Conservation (phyloP, 2,329 filamentous ascomycete species). For the Aureobasidium sp. region DNA sequence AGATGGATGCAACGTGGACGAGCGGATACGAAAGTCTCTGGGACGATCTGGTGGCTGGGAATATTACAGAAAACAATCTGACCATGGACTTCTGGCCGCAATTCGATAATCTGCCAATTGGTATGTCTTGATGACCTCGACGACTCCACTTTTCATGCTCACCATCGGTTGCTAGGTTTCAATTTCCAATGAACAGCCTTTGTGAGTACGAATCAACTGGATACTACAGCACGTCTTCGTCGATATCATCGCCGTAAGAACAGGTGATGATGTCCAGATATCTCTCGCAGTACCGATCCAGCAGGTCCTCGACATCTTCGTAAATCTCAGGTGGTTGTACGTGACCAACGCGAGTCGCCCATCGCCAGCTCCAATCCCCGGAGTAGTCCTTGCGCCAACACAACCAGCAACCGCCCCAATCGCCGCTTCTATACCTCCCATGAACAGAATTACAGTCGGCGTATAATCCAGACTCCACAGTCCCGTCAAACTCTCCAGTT, state of each 20-base stretch:
- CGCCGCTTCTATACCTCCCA: background rate
- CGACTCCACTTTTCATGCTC: too few species aligned
- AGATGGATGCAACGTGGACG: background rate
- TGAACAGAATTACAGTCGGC: background rate
- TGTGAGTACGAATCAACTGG: too few species aligned
- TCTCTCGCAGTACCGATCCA: too few species aligned
- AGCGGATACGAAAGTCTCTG: background rate
- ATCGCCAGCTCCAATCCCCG: background rate
- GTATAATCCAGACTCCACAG: background rate
- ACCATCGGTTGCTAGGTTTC: too few species aligned
- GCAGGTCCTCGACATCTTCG: background rate
- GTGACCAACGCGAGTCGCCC: background rate
- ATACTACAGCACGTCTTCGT: too few species aligned
- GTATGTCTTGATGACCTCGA: background rate
- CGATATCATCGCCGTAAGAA: too few species aligned
- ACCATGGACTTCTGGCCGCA: constrained; percentile 8
- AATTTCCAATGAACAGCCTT: too few species aligned
- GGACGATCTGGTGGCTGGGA: background rate
- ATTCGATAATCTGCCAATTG: background rate
- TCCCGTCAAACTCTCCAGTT: background rate
- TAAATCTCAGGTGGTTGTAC: background rate
- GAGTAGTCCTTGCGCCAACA: background rate
- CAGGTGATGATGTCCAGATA: too few species aligned
- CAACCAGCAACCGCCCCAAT: background rate
- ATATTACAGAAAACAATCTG: background rate